These are phyloP conservation scores for Excoecaria agallocha DNA, from an alignment of 345 rosid genomes.

Conservation along the genomic window DNA sequence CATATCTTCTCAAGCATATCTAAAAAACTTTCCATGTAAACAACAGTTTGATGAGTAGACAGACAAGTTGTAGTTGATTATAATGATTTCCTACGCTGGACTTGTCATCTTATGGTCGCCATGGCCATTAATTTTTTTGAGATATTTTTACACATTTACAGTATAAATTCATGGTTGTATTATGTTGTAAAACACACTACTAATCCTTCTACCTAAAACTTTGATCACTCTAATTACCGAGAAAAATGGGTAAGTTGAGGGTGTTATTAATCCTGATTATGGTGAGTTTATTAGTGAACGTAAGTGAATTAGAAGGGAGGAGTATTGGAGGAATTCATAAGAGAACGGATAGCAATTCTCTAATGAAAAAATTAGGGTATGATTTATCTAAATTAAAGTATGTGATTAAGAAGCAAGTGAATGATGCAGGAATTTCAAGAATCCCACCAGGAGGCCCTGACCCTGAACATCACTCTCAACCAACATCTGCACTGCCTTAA, in stretches of 20 bases:
- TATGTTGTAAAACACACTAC: neutral
- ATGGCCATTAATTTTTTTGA: slow-evolving; percentile 18
- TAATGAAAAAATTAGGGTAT: slow-evolving; percentile 20
- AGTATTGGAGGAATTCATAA: slow-evolving; percentile 16
- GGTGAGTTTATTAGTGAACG: slow-evolving; percentile 17
- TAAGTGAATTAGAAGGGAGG: slow-evolving; percentile 9
- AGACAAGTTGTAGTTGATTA: too few species aligned
- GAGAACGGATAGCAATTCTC: slow-evolving; percentile 21
- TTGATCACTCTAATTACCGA: neutral
- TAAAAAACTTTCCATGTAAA: slow-evolving; percentile 7
- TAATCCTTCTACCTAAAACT: neutral
- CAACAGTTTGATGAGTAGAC: slow-evolving; percentile 14
- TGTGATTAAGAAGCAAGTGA: neutral
- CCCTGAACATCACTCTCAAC: slow-evolving; percentile 27
- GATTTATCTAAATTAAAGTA: slow-evolving; percentile 19
- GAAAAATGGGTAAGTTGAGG: slow-evolving; percentile 17
- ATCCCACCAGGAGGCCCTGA: slow-evolving; percentile 40
- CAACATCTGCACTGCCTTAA: too few species aligned
- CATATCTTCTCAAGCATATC: neutral
- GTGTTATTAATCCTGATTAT: slow-evolving; percentile 25
- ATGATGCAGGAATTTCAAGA: slow-evolving; percentile 10
- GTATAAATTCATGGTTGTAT: slow-evolving; percentile 12
- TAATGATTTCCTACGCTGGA: slow-evolving; percentile 10
- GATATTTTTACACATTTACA: slow-evolving; percentile 3
- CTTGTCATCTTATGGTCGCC: slow-evolving; percentile 24